Evolutionary conservation across 768 basidiomycete species (phyloP), one percentile per base, ranked within the genome.

Genomic region (Crassisporium funariophilum): DNA sequence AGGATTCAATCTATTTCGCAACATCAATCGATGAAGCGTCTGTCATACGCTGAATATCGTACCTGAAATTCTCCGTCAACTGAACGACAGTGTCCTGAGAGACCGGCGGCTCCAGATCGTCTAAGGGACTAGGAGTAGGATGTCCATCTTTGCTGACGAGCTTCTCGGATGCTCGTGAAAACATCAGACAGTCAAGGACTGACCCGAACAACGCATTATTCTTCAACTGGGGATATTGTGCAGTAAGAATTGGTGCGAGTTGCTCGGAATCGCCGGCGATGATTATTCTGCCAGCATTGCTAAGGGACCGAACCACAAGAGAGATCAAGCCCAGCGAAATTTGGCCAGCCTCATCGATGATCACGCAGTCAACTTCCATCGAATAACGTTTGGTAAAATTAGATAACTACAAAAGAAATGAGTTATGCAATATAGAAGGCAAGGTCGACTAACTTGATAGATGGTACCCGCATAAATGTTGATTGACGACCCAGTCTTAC

Each of bases 301-400:
- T 55, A 6, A 80, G 64, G 13, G 68, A 68, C 9, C 76, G 67
- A 24, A 78, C 58, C 2, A 78, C 77, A 5, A 80, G 59, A 5
- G 77, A 68, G 8, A 75, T 62, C 4, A 71, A 67, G 27, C 69
- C 69, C n/a, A 80, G 55, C 1, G 74, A 66, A 4, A 80, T 69
- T 57, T 80, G 78, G 5, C 77, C 75, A 2, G 77, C 78, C 60
- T 80, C 78, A 49, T 80, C 78, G 16, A 77, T 67, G 19, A 78
- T 63, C 11, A 76, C 61, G 35, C 65, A 68, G 54, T 78, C 76
- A 4, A 74, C 73, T 27, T 66, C 62, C 40, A 77, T 57, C 8
- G 60, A 53, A 41, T 66, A 50, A 19, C 62, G 58, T 49, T 73
- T 77, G 25, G 72, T 68, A 49, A 78, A 78, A 47, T 76, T 76